phyloP scores from a whole-genome alignment of 805 yeast genomes.

The Saccharomycopsis malanga region DNA sequence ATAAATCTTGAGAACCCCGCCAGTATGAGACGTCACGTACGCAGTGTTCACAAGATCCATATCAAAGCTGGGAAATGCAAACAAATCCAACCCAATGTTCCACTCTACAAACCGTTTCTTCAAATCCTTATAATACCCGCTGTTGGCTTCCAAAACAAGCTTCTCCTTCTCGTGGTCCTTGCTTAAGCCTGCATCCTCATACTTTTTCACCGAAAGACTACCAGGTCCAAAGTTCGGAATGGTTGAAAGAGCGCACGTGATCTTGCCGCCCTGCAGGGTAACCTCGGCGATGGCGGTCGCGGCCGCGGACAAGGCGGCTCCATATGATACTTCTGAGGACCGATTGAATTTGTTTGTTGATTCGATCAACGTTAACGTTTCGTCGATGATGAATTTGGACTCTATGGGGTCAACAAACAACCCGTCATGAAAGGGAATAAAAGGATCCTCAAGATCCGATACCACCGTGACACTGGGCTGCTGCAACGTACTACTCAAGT shows the following conservation, averaged over 20 bases:
- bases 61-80: slow-evolving; percentile 55
- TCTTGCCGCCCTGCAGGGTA: slow-evolving; percentile 72
- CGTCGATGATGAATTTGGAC: slow-evolving; percentile 55
- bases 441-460: slow-evolving; percentile 68
- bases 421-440: slow-evolving; percentile 73
- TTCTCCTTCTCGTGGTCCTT: slow-evolving; percentile 32
- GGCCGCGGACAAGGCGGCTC: slow-evolving; percentile 72
- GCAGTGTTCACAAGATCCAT: slow-evolving; percentile 75
- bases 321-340: slow-evolving; percentile 58
- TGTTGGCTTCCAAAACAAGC: slow-evolving; percentile 50
- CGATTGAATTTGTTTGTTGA: slow-evolving; percentile 34
- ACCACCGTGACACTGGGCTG: slow-evolving; percentile 54
- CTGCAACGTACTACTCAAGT: slow-evolving; percentile 49
- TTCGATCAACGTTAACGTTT: slow-evolving; percentile 57
- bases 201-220: slow-evolving; percentile 57
- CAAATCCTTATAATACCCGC: slow-evolving; percentile 53
- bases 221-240: slow-evolving; percentile 88
- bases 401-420: slow-evolving; percentile 74
- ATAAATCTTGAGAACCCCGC: slow-evolving; percentile 64
- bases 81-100: slow-evolving; percentile 71
- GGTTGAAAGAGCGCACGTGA: slow-evolving; percentile 56
- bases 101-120: slow-evolving; percentile 47
- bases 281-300: slow-evolving; percentile 47
- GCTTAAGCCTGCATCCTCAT: slow-evolving; percentile 8
- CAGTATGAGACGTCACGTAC: slow-evolving; percentile 53